phyloP scores from a whole-genome alignment of 73 alveolate species.

The Uronychia setigera region DNA sequence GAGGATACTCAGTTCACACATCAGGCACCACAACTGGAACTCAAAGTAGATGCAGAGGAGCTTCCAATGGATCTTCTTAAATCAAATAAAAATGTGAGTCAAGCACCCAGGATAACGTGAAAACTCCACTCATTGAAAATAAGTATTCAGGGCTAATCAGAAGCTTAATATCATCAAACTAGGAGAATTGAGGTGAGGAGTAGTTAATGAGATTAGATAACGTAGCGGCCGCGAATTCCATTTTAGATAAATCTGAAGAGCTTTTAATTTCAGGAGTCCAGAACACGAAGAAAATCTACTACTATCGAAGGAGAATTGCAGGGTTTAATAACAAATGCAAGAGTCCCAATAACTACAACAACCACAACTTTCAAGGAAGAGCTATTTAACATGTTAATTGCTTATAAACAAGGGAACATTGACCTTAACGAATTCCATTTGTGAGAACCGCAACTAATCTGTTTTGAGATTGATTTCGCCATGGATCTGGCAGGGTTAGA shows the following conservation, averaged over 20 bases:
- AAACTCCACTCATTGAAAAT: neutral
- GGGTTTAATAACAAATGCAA: neutral
- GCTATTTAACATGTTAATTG: neutral
- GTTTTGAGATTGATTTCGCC: neutral
- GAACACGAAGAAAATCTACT: neutral
- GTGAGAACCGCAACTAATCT: neutral
- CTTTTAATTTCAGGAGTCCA: neutral
- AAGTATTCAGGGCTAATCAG: neutral
- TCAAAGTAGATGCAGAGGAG: too few relatives aligned
- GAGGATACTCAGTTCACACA: too few relatives aligned
- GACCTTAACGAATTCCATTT: neutral
- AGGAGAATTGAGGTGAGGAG: too few relatives aligned
- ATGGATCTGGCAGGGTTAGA: too few relatives aligned
- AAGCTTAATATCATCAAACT: neutral
- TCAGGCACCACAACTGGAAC: too few relatives aligned
- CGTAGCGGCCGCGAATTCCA: too few relatives aligned
- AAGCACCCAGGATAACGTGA: neutral
- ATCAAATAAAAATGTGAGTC: too few relatives aligned
- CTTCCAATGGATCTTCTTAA: too few relatives aligned
- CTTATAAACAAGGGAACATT: neutral
- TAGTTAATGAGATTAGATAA: too few relatives aligned
- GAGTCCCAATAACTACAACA: neutral
- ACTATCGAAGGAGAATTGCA: neutral
- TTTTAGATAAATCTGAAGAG: neutral
- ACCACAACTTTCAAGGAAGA: neutral